A percentile compares a stretch with the other conserved stretches of the same genome.
Conservation (phyloP, 352 stramenopile genomes). For the Pythium scleroteichum region DNA sequence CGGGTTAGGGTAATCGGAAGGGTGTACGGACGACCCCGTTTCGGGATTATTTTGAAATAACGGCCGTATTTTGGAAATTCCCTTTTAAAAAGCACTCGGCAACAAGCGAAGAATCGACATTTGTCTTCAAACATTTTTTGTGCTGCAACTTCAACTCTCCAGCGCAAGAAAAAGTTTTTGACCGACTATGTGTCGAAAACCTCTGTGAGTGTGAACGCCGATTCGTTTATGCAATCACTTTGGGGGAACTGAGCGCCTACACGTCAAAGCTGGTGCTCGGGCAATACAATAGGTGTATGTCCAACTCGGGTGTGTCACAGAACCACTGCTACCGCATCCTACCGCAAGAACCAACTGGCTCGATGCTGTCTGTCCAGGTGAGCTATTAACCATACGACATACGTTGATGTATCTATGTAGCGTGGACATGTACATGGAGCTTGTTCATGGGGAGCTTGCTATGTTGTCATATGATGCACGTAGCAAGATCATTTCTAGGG, state of each 20-base stretch:
- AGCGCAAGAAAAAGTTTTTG: neutral
- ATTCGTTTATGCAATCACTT: too few species aligned
- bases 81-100: neutral
- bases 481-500: neutral
- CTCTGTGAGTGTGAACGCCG: too few species aligned
- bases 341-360: too few species aligned
- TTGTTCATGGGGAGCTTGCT: neutral
- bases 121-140: slow-evolving; percentile 6
- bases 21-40: slow-evolving; percentile 1
- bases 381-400: too few species aligned
- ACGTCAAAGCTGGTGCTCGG: too few species aligned
- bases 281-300: too few species aligned
- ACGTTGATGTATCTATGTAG: too few species aligned
- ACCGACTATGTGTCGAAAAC: neutral
- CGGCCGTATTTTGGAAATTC: neutral
- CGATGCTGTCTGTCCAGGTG: too few species aligned
- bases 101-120: slow-evolving; percentile 1
- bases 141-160: neutral
- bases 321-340: too few species aligned
- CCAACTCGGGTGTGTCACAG: too few species aligned
- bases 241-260: too few species aligned
- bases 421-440: neutral
- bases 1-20: neutral
- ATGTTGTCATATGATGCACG: neutral
- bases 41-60: neutral